A percentile compares a stretch with the other conserved stretches of the same genome.
Evolutionary conservation across 768 basidiomycete genomes (phyloP).

Genomic region (Lepiota brunneoincarnata): DNA sequence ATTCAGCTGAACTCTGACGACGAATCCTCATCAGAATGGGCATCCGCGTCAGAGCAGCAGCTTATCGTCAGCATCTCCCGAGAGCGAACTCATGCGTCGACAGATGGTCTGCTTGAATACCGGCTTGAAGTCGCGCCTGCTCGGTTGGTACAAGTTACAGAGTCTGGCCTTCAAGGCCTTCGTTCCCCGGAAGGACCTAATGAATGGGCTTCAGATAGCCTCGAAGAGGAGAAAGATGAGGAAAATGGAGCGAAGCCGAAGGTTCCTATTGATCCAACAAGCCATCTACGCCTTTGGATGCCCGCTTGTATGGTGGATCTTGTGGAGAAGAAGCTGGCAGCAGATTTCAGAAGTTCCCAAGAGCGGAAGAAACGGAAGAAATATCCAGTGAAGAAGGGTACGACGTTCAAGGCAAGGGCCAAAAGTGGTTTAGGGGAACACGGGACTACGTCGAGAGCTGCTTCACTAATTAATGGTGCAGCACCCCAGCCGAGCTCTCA

Average conservation of each 20-base stretch:
- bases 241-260: slow-evolving; percentile 38
- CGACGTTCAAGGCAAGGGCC: not conserved
- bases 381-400: slow-evolving; percentile 27
- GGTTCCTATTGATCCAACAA: slow-evolving; percentile 47
- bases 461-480: too few species aligned
- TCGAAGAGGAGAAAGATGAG: slow-evolving; percentile 47
- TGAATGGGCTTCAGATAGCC: slow-evolving; percentile 46
- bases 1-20: slow-evolving; percentile 25
- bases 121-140: slow-evolving; percentile 74
- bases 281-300: slow-evolving; percentile 72
- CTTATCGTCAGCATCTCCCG: slow-evolving; percentile 69
- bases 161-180: slow-evolving; percentile 62
- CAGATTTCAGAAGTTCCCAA: slow-evolving; percentile 52
- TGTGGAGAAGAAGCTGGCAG: slow-evolving; percentile 64
- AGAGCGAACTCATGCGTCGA: slow-evolving; percentile 62
- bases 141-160: slow-evolving; percentile 61
- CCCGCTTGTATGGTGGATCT: slow-evolving; percentile 74
- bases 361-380: slow-evolving; percentile 51
- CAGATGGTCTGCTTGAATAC: slow-evolving; percentile 73
- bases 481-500: not conserved
- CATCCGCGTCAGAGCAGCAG: slow-evolving; percentile 33
- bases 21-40: slow-evolving; percentile 28
- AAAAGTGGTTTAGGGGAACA: not conserved
- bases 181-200: slow-evolving; percentile 46
- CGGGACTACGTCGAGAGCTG: not conserved